Evolutionary conservation across 305 asterid genomes (phyloP), one percentile per base, ranked within the genome.

Genomic region (Petunia hybrid): DNA sequence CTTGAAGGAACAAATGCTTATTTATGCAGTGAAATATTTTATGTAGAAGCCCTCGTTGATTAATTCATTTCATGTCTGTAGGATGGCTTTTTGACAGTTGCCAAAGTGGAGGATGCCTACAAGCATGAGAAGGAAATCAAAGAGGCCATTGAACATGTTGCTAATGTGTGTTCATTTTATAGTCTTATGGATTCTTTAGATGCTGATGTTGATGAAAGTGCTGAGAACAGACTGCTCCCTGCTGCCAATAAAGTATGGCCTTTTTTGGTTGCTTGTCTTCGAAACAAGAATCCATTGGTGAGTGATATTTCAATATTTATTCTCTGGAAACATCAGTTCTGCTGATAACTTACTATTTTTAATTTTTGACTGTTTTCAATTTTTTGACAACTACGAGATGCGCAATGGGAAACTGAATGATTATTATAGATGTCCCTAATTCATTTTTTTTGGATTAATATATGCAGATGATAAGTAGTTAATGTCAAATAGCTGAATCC

Each of bases 191-290:
- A 96, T 83, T 85, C 90, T 76, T 86, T 92, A 61, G 93, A 88
- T 80, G 92, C 89, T 73, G 85, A 91, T 56, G 94, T 87, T 88
- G 98, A 94, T 87, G 98, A 91, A 87, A 82, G 92, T 76, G 86
- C 71, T 31, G 99, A 94, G 86, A 94, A 92, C 80, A 85, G 95
- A 89, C 85, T 92, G 86, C 98, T 96, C 85, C 99, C 99, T 80
- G 98, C 98, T 53, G 85, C 90, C 91, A 96, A 96, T 81, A 94
- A 93, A 90, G 90, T 93, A 31, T 96, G 99, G 99, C 98, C 98
- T 36, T 96, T 86, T 85, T 86, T 96, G 83, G 91, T 94, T 75
- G 80, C 95, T 70, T 96, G 98, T 81, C 87, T 96, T 76, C 94
- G 86, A 82, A 93, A 87, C 62, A 94, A 90, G 83, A 94, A 93